phyloP scores from a whole-genome alignment of 177 flowering plant genomes.

The Tripterygium wilfordii region DNA sequence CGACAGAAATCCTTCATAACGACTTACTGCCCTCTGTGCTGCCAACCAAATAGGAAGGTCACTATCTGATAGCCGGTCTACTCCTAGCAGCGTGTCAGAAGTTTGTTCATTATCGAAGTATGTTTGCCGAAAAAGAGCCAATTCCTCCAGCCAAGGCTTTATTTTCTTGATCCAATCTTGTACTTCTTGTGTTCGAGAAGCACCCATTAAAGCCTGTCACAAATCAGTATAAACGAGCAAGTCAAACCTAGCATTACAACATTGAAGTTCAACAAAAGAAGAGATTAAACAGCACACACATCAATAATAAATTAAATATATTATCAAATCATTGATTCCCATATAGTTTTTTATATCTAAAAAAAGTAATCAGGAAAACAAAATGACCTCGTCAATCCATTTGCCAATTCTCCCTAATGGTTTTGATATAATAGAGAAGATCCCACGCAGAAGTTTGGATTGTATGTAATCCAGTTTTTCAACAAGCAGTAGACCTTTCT shows the following conservation, averaged over 20 bases:
- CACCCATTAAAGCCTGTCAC: constrained; percentile 44
- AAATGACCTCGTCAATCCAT: constrained; percentile 71
- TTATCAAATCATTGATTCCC: no score
- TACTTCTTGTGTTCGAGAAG: constrained; percentile 30
- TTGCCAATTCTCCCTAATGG: constrained; percentile 63
- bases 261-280: no score
- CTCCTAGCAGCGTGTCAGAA: constrained; percentile 23
- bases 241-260: not conserved
- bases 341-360: no score
- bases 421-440: constrained; percentile 56
- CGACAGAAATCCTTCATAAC: constrained; percentile 81
- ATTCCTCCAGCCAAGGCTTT: constrained; percentile 51
- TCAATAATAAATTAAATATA: no score
- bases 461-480: constrained; percentile 93
- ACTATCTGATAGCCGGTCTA: constrained; percentile 35
- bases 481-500: constrained; percentile 79
- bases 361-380: not conserved
- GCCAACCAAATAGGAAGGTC: constrained; percentile 91
- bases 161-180: constrained; percentile 44
- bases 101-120: constrained; percentile 25
- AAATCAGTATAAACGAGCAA: constrained; percentile 4
- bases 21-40: constrained; percentile 81
- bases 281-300: no score
- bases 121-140: constrained; percentile 25
- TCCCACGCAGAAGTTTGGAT: constrained; percentile 64